Percentiles rank a stretch among this genome's conserved stretches.
Evolutionary conservation across 176 grass and related monocot species (phyloP).

Genomic region (Tillandsia fasciculata): DNA sequence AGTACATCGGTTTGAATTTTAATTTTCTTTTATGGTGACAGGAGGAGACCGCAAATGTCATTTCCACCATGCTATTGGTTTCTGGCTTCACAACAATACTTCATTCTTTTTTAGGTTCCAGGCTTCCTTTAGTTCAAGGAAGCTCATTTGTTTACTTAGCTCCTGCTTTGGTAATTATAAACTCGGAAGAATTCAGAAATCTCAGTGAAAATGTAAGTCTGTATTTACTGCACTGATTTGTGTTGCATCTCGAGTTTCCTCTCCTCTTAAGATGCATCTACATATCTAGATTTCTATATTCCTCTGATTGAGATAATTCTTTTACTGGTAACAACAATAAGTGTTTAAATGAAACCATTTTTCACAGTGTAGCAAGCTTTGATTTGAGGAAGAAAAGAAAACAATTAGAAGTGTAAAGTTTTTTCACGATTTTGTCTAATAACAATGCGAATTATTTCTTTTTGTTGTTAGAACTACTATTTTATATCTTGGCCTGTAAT

Average conservation of each 20-base stretch:
- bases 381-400: too few species aligned
- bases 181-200: constrained; percentile 94
- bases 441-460: too few species aligned
- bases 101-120: constrained; percentile 79
- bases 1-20: background rate
- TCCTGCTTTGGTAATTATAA: constrained; percentile 86
- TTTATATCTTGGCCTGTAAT: too few species aligned
- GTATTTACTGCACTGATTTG: background rate
- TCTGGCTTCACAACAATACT: constrained; percentile 92
- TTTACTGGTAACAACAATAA: too few species aligned
- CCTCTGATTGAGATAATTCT: too few species aligned
- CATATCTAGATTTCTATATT: background rate
- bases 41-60: constrained; percentile 91
- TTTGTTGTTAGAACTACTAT: too few species aligned
- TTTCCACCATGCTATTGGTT: constrained; percentile 84
- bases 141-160: constrained; percentile 98
- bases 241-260: too few species aligned
- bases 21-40: constrained; percentile 36
- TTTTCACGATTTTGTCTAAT: too few species aligned
- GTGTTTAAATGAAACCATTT: too few species aligned
- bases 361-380: too few species aligned
- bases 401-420: too few species aligned
- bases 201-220: constrained; percentile 85
- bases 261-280: background rate
- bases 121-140: constrained; percentile 93